Conservation (phyloP, 345 rosid species). For the Gossypium longicalyx region DNA sequence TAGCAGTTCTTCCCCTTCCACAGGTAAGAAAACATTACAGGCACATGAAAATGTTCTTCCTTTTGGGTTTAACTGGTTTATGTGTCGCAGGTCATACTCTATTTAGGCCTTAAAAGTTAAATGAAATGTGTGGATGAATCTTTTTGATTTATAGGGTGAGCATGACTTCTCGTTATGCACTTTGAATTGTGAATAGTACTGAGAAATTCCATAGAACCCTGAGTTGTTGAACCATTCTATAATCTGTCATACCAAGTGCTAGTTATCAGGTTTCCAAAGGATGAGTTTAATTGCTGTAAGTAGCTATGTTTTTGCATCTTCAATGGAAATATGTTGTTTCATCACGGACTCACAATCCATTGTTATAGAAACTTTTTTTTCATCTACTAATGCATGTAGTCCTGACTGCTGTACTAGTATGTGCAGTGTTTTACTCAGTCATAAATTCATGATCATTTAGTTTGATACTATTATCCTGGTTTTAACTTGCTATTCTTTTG, state of each 20-base stretch:
- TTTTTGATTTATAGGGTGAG: background rate
- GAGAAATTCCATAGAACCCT: background rate
- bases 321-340: background rate
- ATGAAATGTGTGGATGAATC: background rate
- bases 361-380: background rate
- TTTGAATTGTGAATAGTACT: background rate
- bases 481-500: slow-evolving; percentile 6
- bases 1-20: slow-evolving; percentile 71
- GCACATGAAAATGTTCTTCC: background rate
- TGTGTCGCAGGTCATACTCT: background rate
- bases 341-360: background rate
- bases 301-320: background rate
- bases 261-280: background rate
- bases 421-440: background rate
- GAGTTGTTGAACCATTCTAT: background rate
- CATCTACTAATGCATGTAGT: background rate
- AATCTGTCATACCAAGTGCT: background rate
- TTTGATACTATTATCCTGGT: slow-evolving; percentile 1
- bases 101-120: background rate
- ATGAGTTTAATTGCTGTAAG: background rate
- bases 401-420: background rate
- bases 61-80: background rate
- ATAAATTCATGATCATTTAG: background rate
- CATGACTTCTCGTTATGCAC: background rate
- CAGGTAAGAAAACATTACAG: slow-evolving; percentile 39